Percentiles rank a stretch among this genome's conserved stretches.
Conservation (phyloP, 2,329 filamentous ascomycete genomes). For the Epichloe festucae region DNA sequence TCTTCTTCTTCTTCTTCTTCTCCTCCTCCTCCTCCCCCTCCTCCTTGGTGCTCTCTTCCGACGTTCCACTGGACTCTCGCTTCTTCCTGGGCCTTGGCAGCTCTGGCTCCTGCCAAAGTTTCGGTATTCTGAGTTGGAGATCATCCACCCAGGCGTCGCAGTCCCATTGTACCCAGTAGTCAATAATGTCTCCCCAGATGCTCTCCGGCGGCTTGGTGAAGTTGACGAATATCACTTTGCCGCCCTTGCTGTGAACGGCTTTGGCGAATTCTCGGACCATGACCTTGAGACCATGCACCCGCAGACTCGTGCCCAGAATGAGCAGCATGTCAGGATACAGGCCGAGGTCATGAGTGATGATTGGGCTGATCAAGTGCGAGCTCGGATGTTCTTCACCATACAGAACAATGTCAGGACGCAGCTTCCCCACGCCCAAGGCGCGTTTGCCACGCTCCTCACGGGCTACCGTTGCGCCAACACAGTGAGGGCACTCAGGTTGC, state of each 20-base stretch:
- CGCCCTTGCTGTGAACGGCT: constrained; percentile 53
- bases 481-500: constrained; percentile 55
- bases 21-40: constrained; percentile 22
- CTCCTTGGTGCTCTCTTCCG: constrained; percentile 14
- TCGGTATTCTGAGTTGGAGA: constrained; percentile 43
- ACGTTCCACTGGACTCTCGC: constrained; percentile 16
- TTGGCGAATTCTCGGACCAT: constrained; percentile 61
- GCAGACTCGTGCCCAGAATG: constrained; percentile 57
- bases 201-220: constrained; percentile 60
- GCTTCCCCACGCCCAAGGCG: constrained; percentile 51
- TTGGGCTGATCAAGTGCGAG: constrained; percentile 52
- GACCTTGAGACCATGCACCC: constrained; percentile 58
- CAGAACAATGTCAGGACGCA: constrained; percentile 60
- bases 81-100: constrained; percentile 28
- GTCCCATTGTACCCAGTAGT: constrained; percentile 64
- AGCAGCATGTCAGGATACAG: constrained; percentile 54
- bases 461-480: constrained; percentile 47
- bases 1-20: constrained; percentile 24
- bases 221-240: constrained; percentile 62
- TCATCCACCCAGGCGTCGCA: constrained; percentile 61
- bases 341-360: constrained; percentile 54
- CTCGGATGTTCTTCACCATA: constrained; percentile 64
- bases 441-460: constrained; percentile 54
- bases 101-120: constrained; percentile 43
- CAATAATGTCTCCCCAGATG: constrained; percentile 58